Conservation (phyloP, 176 grass and related monocot species). For the Eragrostis curvula region DNA sequence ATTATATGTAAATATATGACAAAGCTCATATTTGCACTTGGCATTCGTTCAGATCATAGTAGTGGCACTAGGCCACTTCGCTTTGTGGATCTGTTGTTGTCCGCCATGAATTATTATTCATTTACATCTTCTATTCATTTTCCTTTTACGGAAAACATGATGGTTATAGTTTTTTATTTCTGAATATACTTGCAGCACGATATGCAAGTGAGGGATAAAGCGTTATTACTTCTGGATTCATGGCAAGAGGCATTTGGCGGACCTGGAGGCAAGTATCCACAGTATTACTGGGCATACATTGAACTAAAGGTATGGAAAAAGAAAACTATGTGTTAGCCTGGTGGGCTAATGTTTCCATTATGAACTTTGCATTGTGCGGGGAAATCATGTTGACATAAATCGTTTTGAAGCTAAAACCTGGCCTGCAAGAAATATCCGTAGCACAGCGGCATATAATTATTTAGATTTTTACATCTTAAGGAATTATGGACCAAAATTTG, state of each 20-base stretch:
- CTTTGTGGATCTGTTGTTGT: neutral
- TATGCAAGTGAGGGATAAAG: constrained; percentile 94
- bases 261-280: constrained; percentile 85
- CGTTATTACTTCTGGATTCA: constrained; percentile 88
- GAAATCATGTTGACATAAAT: neutral
- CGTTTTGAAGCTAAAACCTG: neutral
- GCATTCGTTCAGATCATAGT: constrained; percentile 8
- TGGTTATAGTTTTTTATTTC: constrained; percentile 3
- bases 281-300: constrained; percentile 88
- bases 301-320: constrained; percentile 72
- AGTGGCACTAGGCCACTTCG: constrained; percentile 13
- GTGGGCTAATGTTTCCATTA: neutral
- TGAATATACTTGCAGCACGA: constrained; percentile 66
- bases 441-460: neutral
- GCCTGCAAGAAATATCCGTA: constrained; percentile 14
- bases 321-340: neutral
- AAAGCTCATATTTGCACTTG: neutral
- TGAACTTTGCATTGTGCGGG: neutral
- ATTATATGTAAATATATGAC: neutral
- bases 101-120: constrained; percentile 11
- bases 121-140: constrained; percentile 16
- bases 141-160: constrained; percentile 3
- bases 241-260: constrained; percentile 99
- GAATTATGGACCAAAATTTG: neutral
- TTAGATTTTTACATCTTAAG: neutral